phyloP scores from a whole-genome alignment of 1,284 basidiomycete genomes.

The Megacollybia platyphylla region DNA sequence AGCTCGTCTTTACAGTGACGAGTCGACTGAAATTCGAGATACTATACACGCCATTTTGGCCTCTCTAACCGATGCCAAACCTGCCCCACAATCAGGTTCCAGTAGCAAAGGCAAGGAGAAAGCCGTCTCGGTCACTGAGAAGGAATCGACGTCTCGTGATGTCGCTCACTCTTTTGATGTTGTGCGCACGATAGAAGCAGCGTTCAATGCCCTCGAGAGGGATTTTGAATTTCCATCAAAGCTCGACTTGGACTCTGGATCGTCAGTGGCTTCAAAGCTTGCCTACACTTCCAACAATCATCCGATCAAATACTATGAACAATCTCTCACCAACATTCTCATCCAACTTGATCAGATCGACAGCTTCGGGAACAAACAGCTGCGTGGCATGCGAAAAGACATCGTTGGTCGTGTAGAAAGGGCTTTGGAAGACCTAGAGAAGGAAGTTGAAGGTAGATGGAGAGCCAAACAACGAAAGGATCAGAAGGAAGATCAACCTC shows the following conservation, averaged over 20 bases:
- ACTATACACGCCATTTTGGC: slow-evolving; percentile 23
- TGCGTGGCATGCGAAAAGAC: slow-evolving; percentile 36
- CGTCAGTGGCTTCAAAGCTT: slow-evolving; percentile 16
- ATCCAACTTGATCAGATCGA: slow-evolving; percentile 41
- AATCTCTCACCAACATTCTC: slow-evolving; percentile 38
- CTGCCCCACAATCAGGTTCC: not conserved
- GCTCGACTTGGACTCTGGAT: slow-evolving; percentile 22
- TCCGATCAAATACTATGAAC: slow-evolving; percentile 44
- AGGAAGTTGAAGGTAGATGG: slow-evolving; percentile 18
- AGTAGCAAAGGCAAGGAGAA: slow-evolving; percentile 21
- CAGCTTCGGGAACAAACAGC: slow-evolving; percentile 37
- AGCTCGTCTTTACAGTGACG: slow-evolving; percentile 18
- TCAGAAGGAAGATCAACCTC: too few species aligned
- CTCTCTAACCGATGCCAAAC: slow-evolving; percentile 12
- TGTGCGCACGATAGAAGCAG: slow-evolving; percentile 21
- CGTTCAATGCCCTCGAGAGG: slow-evolving; percentile 20
- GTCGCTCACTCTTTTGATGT: slow-evolving; percentile 18
- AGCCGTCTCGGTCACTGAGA: slow-evolving; percentile 3
- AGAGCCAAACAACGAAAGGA: slow-evolving; percentile 4
- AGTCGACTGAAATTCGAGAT: slow-evolving; percentile 20
- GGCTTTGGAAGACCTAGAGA: slow-evolving; percentile 39
- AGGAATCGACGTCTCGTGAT: slow-evolving; percentile 15
- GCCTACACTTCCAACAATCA: slow-evolving; percentile 42
- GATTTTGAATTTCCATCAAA: slow-evolving; percentile 28
- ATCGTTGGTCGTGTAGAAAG: slow-evolving; percentile 38